A percentile compares a stretch with the other conserved stretches of the same genome.
These are phyloP conservation scores for Plectosphaerella sp. DNA, from an alignment of 2,329 filamentous ascomycete species.

Conservation along the genomic window DNA sequence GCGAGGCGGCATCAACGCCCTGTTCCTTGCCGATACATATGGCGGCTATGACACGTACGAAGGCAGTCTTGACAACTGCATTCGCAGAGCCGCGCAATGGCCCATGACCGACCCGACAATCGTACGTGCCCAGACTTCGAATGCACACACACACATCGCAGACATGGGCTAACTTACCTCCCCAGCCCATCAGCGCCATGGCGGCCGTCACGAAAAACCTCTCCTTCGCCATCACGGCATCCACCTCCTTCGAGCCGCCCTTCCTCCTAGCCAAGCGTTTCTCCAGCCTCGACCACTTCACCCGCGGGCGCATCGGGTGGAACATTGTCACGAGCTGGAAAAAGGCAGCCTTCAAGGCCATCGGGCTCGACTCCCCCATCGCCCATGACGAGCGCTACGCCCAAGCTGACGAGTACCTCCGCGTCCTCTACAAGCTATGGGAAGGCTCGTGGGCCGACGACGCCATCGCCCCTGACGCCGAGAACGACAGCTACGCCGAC, in stretches of 20 bases:
- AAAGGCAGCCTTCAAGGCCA: slow-evolving; percentile 59
- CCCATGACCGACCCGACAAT: slow-evolving; percentile 61
- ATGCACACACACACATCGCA: too few relatives aligned
- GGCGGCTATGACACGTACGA: slow-evolving; percentile 61
- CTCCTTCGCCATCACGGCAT: slow-evolving; percentile 58
- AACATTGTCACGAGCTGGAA: slow-evolving; percentile 60
- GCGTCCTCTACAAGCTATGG: slow-evolving; percentile 59
- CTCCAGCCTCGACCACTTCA: slow-evolving; percentile 59
- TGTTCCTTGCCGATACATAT: slow-evolving; percentile 64
- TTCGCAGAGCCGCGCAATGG: slow-evolving; percentile 59
- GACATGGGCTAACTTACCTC: not conserved
- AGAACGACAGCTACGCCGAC: slow-evolving; percentile 52
- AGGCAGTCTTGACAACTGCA: slow-evolving; percentile 54
- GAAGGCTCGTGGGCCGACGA: slow-evolving; percentile 54
- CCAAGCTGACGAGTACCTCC: slow-evolving; percentile 58
- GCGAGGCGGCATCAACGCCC: slow-evolving; percentile 56
- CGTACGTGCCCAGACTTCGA: slow-evolving; percentile 30
- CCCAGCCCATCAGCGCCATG: slow-evolving; percentile 59
- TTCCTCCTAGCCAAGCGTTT: slow-evolving; percentile 59
- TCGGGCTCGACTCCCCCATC: slow-evolving; percentile 51
- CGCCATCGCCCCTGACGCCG: slow-evolving; percentile 47
- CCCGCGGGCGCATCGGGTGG: slow-evolving; percentile 57
- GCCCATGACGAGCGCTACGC: slow-evolving; percentile 58
- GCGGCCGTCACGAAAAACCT: slow-evolving; percentile 62
- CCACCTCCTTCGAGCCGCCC: slow-evolving; percentile 58